These are phyloP conservation scores for Beta vulgaris DNA, from an alignment of 148 eudicot genomes.

Conservation along the genomic window DNA sequence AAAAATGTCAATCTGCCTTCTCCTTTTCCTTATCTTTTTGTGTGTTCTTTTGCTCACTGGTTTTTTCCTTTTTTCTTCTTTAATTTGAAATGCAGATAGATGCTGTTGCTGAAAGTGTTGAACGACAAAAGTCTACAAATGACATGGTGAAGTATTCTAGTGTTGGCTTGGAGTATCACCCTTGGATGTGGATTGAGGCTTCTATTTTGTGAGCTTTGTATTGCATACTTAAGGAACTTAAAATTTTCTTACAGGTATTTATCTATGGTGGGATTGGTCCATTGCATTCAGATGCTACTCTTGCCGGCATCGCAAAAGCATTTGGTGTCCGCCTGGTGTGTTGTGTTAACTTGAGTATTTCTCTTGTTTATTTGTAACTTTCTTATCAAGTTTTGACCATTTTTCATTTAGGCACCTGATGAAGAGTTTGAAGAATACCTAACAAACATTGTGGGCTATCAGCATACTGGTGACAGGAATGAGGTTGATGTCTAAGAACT, in stretches of 20 bases:
- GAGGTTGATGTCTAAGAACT: constrained; percentile 46
- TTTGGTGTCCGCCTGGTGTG: constrained; percentile 94
- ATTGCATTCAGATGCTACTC: constrained; percentile 83
- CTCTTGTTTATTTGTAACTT: constrained; percentile 1
- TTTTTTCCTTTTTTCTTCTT: not conserved
- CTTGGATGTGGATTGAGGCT: not conserved
- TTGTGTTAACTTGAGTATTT: constrained; percentile 5
- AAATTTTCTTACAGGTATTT: constrained; percentile 60
- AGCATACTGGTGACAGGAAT: constrained; percentile 71
- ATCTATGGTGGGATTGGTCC: constrained; percentile 97
- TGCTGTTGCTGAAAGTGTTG: constrained; percentile 88
- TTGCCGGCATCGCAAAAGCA: constrained; percentile 91
- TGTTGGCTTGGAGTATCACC: not conserved
- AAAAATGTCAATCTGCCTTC: not conserved
- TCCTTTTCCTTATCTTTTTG: not conserved
- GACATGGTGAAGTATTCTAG: constrained; percentile 59
- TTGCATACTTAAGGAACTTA: not conserved
- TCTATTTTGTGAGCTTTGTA: not conserved
- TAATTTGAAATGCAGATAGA: constrained; percentile 58
- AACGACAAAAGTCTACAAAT: constrained; percentile 55
- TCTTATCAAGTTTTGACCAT: constrained; percentile 8
- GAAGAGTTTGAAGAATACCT: constrained; percentile 96
- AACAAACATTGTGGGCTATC: constrained; percentile 57
- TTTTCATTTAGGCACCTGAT: constrained; percentile 74
- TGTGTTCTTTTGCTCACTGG: not conserved